Conservation (phyloP, 352 stramenopile genomes). For the Phytophthora pistaciae region DNA sequence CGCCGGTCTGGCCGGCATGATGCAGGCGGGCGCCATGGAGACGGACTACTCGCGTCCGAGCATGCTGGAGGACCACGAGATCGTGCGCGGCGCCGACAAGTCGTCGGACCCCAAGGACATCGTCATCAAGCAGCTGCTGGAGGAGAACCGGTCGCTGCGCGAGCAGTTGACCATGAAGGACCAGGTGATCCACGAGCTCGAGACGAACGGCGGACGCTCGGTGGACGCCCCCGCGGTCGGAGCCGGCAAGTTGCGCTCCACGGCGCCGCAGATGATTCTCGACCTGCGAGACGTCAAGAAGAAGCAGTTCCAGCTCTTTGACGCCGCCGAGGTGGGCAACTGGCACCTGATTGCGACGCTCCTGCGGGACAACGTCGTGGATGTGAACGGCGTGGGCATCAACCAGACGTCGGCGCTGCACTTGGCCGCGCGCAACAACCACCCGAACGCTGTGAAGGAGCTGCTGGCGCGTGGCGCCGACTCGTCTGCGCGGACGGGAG, state of each 20-base stretch:
- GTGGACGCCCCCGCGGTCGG: constrained; percentile 32
- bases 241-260: constrained; percentile 55
- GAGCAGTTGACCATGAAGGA: constrained; percentile 87
- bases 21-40: constrained; percentile 19
- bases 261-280: constrained; percentile 83
- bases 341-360: constrained; percentile 85
- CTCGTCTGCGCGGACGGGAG: constrained; percentile 69
- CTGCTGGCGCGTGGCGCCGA: constrained; percentile 76
- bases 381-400: constrained; percentile 89
- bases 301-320: constrained; percentile 91
- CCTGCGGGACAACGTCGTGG: constrained; percentile 84
- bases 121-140: constrained; percentile 88
- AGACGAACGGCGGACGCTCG: constrained; percentile 68
- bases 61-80: constrained; percentile 86
- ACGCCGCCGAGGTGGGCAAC: constrained; percentile 86
- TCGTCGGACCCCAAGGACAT: constrained; percentile 89
- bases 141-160: constrained; percentile 82
- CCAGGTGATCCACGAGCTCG: constrained; percentile 85
- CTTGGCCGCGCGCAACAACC: constrained; percentile 78
- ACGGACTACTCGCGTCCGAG: constrained; percentile 86
- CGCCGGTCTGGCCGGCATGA: constrained; percentile 7
- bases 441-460: constrained; percentile 80
- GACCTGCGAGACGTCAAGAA: constrained; percentile 89
- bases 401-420: constrained; percentile 89
- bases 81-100: constrained; percentile 81